Base-by-base conservation (phyloP, 345 rosid species). In the Linum lewisii region DNA sequence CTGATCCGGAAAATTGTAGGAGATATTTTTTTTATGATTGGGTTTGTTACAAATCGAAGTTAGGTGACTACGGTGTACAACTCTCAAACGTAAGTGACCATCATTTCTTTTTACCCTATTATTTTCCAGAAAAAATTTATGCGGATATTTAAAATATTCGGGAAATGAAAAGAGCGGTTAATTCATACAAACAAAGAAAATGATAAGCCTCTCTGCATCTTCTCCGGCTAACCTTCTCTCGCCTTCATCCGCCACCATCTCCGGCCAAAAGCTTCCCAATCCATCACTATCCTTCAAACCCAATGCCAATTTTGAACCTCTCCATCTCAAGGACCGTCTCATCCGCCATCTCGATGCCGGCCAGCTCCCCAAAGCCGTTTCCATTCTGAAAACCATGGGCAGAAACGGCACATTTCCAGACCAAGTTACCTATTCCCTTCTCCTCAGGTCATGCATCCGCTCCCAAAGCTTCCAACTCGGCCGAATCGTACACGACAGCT, bases 371-470 rank as follows among this genome's bases (percentile, higher is more conserved):
- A 72, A 82, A 64, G 86, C 93, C 26, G 44, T 85, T 60, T 79
- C 78, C 2, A 63, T 78, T 62, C 86, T 83, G 4, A 71, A 82
- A 24, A 70, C 81, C 67, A 72, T 75, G 78, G 53, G 75, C 58
- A 71, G 69, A 26, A 51, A 61, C 7, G 81, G 82, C 5, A 60
- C 71, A 23, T 68, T 63, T 11, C 79, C 83, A 0, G 93, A 81
- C 69, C 78, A 79, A 21, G 18, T 65, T 69, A 77, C 90, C 6
- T 83, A 77, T 77, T 78, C 90, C 6, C 68, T 75, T 5, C 88
- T 88, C 70, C 96, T 88, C 76, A 88, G 85, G 45, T 72, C 84
- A 38, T 83, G 96, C 73, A 83, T 85, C 70, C 70, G 93, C 54
- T 68, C 84, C 14, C 81, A 77, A 19, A 71, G 79, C 24, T 82